These are phyloP conservation scores for Asterella californica DNA, from an alignment of 225 moss, liverwort and hornwort genomes.

Conservation along the genomic window DNA sequence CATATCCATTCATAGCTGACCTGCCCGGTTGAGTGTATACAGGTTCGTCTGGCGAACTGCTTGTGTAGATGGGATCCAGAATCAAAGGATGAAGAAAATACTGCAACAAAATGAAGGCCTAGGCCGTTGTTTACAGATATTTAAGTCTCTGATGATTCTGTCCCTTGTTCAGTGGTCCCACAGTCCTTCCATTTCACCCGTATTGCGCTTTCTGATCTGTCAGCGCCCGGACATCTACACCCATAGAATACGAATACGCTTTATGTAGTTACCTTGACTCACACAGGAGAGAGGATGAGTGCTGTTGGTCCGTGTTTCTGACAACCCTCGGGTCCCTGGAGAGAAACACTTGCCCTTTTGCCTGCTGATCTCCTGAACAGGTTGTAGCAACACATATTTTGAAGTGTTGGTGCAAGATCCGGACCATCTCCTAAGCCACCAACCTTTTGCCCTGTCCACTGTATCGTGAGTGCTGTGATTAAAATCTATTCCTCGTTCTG, in stretches of 20 bases:
- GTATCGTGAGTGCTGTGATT: background rate
- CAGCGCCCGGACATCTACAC: background rate
- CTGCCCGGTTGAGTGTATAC: background rate
- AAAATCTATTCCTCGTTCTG: too few relatives aligned
- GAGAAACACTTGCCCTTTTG: conserved; percentile 15
- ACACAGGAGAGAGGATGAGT: background rate
- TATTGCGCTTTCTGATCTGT: background rate
- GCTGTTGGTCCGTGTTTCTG: conserved; percentile 16
- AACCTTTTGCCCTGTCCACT: background rate
- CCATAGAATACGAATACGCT: too few relatives aligned
- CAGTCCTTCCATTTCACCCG: background rate
- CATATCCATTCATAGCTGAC: conserved; percentile 18
- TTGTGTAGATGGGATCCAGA: background rate
- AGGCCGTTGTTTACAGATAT: conserved; percentile 10
- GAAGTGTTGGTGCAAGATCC: background rate
- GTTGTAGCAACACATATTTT: background rate
- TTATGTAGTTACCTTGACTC: background rate
- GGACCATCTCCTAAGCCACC: background rate
- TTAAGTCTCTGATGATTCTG: conserved; percentile 20
- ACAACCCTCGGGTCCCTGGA: conserved; percentile 6
- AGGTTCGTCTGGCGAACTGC: background rate
- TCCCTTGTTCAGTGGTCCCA: too few relatives aligned
- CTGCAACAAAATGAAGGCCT: conserved; percentile 9
- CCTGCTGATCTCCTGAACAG: conserved; percentile 16
- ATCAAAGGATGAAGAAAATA: conserved; percentile 10